A percentile compares a stretch with the other conserved stretches of the same genome.
Conservation (phyloP, 2,329 filamentous ascomycete species). For the Calonectria hawksworthii region DNA sequence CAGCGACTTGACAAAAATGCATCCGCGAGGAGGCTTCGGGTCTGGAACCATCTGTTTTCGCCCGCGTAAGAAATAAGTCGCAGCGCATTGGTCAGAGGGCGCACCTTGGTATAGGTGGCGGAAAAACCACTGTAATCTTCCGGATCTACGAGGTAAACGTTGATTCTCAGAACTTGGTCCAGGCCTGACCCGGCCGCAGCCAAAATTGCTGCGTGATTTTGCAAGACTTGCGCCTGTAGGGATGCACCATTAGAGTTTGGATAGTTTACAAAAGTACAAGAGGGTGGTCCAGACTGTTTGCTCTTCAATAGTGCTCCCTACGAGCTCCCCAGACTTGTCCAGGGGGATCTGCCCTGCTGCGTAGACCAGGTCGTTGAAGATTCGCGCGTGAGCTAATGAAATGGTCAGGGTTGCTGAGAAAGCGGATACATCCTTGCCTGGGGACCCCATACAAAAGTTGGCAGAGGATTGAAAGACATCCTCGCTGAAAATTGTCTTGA, state of each 20-base stretch:
- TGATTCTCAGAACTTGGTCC: neutral
- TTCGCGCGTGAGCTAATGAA: neutral
- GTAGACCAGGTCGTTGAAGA: neutral
- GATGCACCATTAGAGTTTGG: neutral
- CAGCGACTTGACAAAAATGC: neutral
- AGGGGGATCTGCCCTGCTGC: neutral
- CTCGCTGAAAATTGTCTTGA: neutral
- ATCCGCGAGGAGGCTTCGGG: neutral
- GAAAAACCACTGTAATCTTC: neutral
- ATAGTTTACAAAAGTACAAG: neutral
- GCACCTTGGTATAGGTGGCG: neutral
- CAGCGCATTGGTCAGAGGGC: no score
- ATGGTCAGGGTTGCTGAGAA: no score
- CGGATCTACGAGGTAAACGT: neutral
- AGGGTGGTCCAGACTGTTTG: neutral
- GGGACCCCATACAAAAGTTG: neutral
- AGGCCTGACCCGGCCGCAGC: neutral
- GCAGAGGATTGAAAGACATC: neutral
- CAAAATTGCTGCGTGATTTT: neutral
- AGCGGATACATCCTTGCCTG: neutral
- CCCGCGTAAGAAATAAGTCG: neutral
- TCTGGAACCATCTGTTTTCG: neutral
- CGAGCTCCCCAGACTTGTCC: neutral
- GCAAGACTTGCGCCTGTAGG: neutral
- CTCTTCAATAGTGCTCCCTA: neutral